Evolutionary conservation across 768 basidiomycete genomes (phyloP), one percentile per base, ranked within the genome.

Genomic region (Mycena maculata): DNA sequence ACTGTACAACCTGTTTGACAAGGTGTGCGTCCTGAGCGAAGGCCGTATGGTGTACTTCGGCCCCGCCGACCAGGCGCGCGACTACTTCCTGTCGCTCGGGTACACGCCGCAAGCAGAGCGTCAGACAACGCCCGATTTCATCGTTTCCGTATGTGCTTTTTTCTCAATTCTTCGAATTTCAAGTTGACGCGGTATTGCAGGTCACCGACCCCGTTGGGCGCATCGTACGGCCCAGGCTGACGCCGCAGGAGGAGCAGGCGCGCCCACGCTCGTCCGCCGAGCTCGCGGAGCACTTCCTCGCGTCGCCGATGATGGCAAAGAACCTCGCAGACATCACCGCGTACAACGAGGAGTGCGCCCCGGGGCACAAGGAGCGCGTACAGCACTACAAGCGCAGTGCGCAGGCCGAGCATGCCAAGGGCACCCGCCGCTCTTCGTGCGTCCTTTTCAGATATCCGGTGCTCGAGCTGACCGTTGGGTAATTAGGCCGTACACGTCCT

Each of bases 21-120:
- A 94, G 75, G 91, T 94, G 36, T 89, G 90, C 74, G 87, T 94
- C 38, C 85, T 95, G 72, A 87, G 90, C 77, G 90, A 90, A 63
- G 91, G 92, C 4, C 80, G 83, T 38, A 89, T 91, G 84, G 88
- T 87, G 28, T 95, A 90, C 80, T 94, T 87, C 61, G 94, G 94
- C 2, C 87, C 87, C 8, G 87, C 88, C 2, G 78, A 84, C 49
- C 78, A 86, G 64, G 94, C 93, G 0, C 82, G 86, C 55, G 80
- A 87, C 65, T 93, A 94, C 76, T 93, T 95, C 81, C 33, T 60
- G 15, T 30, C 60, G 23, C 50, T 47, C 22, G 83, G 88, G 22
- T 88, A 87, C 69, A 79, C 79, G 55, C 88, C 88, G n/a, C 65
- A 67, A 30, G 85, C 85, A 8, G 85, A 87, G 65, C 80, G 88